These are phyloP conservation scores for Graphilbum fragrans DNA, from an alignment of 2,329 filamentous ascomycete genomes.

Conservation along the genomic window DNA sequence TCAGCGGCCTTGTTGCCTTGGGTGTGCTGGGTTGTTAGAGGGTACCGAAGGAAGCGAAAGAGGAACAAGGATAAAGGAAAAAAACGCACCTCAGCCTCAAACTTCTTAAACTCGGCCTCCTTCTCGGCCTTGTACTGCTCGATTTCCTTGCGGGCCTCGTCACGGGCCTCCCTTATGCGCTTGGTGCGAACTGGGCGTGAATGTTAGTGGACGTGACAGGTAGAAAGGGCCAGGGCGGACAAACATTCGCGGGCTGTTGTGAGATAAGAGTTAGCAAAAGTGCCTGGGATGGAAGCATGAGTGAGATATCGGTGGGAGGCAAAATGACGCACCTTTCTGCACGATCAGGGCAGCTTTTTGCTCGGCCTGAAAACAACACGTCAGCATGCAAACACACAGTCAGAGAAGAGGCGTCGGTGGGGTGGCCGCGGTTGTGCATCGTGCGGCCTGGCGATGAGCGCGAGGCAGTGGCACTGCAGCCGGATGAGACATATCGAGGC, in stretches of 20 bases:
- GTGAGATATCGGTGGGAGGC: no score
- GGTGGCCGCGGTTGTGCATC: no score
- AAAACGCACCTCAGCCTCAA: conserved; percentile 55
- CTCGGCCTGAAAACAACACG: conserved; percentile 57
- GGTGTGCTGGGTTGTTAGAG: conserved; percentile 54
- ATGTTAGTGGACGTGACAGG: conserved; percentile 2
- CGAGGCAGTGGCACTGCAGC: no score
- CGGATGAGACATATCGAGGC: no score
- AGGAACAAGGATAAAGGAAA: background rate
- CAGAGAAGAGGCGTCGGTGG: no score
- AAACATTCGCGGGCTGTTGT: conserved; percentile 74
- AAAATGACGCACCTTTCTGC: conserved; percentile 61
- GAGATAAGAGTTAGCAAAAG: conserved; percentile 12
- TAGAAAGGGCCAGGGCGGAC: conserved; percentile 14
- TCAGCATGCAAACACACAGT: background rate
- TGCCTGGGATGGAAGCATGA: background rate
- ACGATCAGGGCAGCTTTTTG: conserved; percentile 98
- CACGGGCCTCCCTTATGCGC: conserved; percentile 89
- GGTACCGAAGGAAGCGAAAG: background rate
- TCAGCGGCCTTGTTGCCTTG: conserved; percentile 77
- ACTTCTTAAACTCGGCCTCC: conserved; percentile 90
- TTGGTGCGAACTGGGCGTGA: conserved; percentile 77
- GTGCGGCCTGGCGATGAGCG: no score
- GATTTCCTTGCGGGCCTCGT: conserved; percentile 96
- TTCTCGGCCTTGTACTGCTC: conserved; percentile 82